Conservation (phyloP, 345 rosid genomes). For the Melastoma malabathricum region DNA sequence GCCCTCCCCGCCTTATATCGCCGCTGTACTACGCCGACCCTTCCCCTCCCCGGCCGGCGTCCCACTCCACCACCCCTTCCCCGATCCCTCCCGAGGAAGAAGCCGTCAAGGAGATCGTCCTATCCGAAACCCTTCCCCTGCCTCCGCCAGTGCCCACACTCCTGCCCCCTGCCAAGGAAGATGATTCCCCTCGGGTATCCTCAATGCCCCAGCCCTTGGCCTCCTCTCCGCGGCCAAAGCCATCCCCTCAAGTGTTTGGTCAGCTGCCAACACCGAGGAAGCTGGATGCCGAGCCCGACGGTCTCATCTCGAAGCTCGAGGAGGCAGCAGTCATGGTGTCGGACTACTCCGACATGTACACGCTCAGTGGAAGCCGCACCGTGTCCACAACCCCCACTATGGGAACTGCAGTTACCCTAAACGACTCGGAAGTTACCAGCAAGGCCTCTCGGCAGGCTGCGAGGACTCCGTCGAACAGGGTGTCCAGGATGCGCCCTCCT, state of each 20-base stretch:
- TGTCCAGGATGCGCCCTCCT: slow-evolving; percentile 15
- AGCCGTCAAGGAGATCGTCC: slow-evolving; percentile 56
- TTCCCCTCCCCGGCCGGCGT: neutral
- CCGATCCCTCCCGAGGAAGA: slow-evolving; percentile 40
- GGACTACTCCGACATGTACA: slow-evolving; percentile 38
- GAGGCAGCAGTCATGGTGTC: slow-evolving; percentile 23
- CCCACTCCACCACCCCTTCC: neutral
- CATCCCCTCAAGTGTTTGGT: neutral
- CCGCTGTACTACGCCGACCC: neutral
- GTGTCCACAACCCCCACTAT: slow-evolving; percentile 26
- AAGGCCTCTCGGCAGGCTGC: slow-evolving; percentile 6
- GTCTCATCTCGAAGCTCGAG: slow-evolving; percentile 10
- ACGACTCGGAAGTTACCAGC: slow-evolving; percentile 12
- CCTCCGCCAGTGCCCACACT: neutral
- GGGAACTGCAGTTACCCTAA: neutral
- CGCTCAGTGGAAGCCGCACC: slow-evolving; percentile 30
- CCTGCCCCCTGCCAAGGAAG: neutral
- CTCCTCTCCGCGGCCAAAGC: neutral
- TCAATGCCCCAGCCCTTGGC: slow-evolving; percentile 5
- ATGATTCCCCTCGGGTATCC: neutral
- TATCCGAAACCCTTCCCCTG: slow-evolving; percentile 30
- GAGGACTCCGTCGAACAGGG: slow-evolving; percentile 13
- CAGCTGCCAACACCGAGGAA: neutral
- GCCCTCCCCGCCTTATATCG: slow-evolving; percentile 13
- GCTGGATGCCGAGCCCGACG: slow-evolving; percentile 5